A percentile compares a stretch with the other conserved stretches of the same genome.
These are phyloP conservation scores for Quercus alba DNA, from an alignment of 306 rosid genomes.

Conservation along the genomic window DNA sequence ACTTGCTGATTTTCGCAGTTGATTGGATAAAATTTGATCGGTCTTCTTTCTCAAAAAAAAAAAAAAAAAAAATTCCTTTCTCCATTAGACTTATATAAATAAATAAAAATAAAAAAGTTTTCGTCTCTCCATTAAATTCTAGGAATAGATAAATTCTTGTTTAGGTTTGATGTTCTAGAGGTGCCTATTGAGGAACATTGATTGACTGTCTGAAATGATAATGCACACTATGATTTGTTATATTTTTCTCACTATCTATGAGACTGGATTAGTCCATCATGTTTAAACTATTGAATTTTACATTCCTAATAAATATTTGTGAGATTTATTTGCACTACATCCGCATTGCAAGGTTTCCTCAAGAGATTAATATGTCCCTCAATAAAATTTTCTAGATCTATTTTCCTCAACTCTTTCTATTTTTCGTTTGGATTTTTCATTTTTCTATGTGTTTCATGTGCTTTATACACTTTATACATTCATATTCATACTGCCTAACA, in stretches of 20 bases:
- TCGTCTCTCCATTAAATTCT: background rate
- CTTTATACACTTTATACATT: too few relatives aligned
- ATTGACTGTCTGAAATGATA: conserved; percentile 33
- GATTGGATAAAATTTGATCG: too few relatives aligned
- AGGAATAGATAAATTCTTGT: background rate
- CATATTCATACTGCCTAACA: too few relatives aligned
- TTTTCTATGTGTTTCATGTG: too few relatives aligned
- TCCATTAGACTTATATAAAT: too few relatives aligned
- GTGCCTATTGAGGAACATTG: conserved; percentile 88
- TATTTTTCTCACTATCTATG: background rate
- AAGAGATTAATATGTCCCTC: background rate
- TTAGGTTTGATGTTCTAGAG: conserved; percentile 68
- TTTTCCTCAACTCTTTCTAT: too few relatives aligned
- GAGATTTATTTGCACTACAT: background rate
- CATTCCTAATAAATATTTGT: background rate
- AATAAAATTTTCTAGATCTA: background rate
- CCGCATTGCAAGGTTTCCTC: background rate
- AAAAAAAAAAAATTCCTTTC: too few relatives aligned
- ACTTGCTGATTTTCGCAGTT: too few relatives aligned
- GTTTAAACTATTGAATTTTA: background rate
- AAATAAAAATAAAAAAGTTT: too few relatives aligned
- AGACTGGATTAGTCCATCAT: background rate
- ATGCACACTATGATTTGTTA: background rate
- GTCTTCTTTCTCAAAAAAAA: too few relatives aligned
- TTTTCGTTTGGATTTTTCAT: too few relatives aligned